Percentiles rank a stretch among this genome's conserved stretches.
Conservation (phyloP, 169 alveolate species). For the Amoebophrya sp. region DNA sequence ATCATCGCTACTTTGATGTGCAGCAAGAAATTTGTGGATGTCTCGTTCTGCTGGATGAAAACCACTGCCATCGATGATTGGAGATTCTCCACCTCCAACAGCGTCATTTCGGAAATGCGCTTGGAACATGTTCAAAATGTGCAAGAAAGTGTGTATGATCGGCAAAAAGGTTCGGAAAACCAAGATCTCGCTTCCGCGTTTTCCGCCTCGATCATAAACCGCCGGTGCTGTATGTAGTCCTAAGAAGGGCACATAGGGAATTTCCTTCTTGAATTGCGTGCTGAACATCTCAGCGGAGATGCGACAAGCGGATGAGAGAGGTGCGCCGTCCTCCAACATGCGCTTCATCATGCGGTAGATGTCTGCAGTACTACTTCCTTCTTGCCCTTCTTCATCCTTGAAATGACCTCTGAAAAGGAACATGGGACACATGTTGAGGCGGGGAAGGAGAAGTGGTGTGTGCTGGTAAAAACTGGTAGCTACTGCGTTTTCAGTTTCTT, state of each 20-base stretch:
- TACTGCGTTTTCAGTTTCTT: too few species aligned
- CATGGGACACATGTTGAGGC: not conserved
- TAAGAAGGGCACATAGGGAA: constrained; percentile 7
- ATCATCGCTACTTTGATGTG: not conserved
- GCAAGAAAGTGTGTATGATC: not conserved
- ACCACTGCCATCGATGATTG: not conserved
- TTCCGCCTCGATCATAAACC: not conserved
- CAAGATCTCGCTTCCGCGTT: not conserved
- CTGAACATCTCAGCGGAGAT: not conserved
- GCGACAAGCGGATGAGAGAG: not conserved
- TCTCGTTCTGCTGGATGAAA: not conserved
- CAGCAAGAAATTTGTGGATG: too few species aligned
- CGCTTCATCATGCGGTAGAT: not conserved
- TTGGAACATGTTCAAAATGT: not conserved
- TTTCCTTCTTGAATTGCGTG: not conserved
- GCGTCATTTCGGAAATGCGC: not conserved
- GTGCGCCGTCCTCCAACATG: not conserved
- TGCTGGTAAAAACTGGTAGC: too few species aligned
- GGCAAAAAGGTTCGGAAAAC: not conserved
- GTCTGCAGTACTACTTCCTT: too few species aligned
- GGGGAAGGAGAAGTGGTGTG: not conserved
- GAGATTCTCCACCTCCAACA: not conserved
- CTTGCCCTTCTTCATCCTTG: not conserved
- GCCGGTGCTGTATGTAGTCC: not conserved
- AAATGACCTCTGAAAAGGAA: not conserved